Evolutionary conservation across 2,329 filamentous ascomycete species (phyloP).

Genomic region (Clarireedia hainanense): DNA sequence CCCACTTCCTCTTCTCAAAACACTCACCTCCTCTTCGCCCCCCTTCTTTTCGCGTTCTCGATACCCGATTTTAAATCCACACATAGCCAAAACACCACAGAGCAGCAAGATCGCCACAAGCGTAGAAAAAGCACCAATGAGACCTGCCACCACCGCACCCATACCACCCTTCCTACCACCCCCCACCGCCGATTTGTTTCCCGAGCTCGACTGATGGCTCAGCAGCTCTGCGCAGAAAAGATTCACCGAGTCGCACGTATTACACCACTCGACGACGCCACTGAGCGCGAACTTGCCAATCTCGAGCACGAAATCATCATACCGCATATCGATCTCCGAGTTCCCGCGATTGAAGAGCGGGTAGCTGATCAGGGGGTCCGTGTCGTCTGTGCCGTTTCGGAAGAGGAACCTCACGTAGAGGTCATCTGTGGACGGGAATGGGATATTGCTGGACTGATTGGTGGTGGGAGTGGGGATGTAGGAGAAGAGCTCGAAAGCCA

Average conservation of each 20-base stretch:
- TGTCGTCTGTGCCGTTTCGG: slow-evolving; percentile 38
- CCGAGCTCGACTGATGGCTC: neutral
- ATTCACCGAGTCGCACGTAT: slow-evolving; percentile 15
- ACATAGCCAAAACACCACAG: slow-evolving; percentile 11
- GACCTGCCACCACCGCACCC: slow-evolving; percentile 19
- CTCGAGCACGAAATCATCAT: slow-evolving; percentile 21
- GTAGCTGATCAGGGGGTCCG: slow-evolving; percentile 28
- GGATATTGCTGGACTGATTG: neutral
- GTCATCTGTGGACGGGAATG: slow-evolving; percentile 24
- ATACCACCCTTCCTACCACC: neutral
- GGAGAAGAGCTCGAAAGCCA: slow-evolving; percentile 63
- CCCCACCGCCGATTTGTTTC: neutral
- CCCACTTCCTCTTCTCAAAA: neutral
- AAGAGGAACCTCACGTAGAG: slow-evolving; percentile 51
- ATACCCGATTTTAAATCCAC: slow-evolving; percentile 22
- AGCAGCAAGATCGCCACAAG: slow-evolving; percentile 16
- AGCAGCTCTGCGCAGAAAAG: slow-evolving; percentile 24
- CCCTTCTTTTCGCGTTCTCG: slow-evolving; percentile 1
- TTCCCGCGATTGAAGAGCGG: slow-evolving; percentile 27
- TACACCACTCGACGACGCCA: slow-evolving; percentile 24
- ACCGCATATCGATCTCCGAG: slow-evolving; percentile 22
- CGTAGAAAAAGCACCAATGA: slow-evolving; percentile 26
- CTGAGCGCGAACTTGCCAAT: slow-evolving; percentile 20
- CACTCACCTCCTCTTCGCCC: neutral
- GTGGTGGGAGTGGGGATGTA: slow-evolving; percentile 31